These are phyloP conservation scores for Diutina mesorugosa DNA, from an alignment of 1,139 yeast species.

Conservation along the genomic window DNA sequence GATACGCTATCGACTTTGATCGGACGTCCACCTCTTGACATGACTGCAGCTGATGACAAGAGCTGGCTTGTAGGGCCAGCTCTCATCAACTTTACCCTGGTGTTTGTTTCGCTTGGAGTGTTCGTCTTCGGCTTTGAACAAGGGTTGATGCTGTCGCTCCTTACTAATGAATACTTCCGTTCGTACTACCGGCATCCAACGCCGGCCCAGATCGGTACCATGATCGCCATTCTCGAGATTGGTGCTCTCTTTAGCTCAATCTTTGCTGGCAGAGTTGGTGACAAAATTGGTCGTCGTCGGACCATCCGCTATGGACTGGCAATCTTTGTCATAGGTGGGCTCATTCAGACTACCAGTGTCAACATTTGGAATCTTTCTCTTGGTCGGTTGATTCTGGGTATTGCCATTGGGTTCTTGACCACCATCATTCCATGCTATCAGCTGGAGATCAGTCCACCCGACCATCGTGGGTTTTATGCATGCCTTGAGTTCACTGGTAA, in stretches of 20 bases:
- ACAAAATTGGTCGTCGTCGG: slow-evolving; percentile 64
- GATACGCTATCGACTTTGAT: not conserved
- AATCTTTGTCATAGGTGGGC: slow-evolving; percentile 73
- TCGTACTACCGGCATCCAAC: slow-evolving; percentile 62
- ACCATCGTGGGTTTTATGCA: slow-evolving; percentile 78
- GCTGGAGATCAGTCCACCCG: slow-evolving; percentile 83
- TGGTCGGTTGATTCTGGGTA: slow-evolving; percentile 73
- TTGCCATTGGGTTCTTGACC: slow-evolving; percentile 84
- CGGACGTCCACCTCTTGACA: not conserved
- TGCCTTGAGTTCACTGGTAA: slow-evolving; percentile 91
- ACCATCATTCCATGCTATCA: slow-evolving; percentile 94
- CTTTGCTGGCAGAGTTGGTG: slow-evolving; percentile 66
- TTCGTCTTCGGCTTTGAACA: slow-evolving; percentile 53
- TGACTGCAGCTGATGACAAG: slow-evolving; percentile 15
- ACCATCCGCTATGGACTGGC: slow-evolving; percentile 76
- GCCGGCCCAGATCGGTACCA: slow-evolving; percentile 58
- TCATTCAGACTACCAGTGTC: slow-evolving; percentile 49
- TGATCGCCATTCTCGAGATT: slow-evolving; percentile 73
- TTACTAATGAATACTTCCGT: slow-evolving; percentile 62
- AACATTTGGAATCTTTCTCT: slow-evolving; percentile 40
- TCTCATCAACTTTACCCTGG: slow-evolving; percentile 40
- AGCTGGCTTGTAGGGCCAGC: slow-evolving; percentile 38
- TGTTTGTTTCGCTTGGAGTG: slow-evolving; percentile 48
- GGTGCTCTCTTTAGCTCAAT: slow-evolving; percentile 79
- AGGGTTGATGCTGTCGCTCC: slow-evolving; percentile 46